Evolutionary conservation across 305 asterid genomes (phyloP).

Genomic region (Fraxinus xanthoxyloides): DNA sequence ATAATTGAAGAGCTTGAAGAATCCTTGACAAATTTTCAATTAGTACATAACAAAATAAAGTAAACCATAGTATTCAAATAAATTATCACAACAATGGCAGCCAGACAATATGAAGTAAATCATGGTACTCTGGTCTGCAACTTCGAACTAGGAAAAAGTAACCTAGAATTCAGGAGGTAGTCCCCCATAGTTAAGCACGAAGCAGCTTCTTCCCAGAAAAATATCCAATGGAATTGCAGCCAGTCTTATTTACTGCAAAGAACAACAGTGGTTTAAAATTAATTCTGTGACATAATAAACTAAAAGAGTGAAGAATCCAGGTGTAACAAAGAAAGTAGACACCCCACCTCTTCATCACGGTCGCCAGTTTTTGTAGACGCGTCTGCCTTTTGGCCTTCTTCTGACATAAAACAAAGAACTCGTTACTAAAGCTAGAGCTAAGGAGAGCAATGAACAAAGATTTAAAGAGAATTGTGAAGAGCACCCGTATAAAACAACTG

Average conservation of each 20-base stretch:
- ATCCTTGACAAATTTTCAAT: background rate
- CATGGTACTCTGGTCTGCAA: background rate
- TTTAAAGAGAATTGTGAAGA: background rate
- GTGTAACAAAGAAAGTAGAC: background rate
- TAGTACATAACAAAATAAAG: background rate
- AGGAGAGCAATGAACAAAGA: background rate
- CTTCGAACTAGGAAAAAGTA: background rate
- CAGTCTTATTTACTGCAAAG: background rate
- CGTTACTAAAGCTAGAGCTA: background rate
- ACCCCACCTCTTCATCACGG: background rate
- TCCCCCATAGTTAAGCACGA: background rate
- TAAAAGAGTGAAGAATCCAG: background rate
- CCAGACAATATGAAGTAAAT: background rate
- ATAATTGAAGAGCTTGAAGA: background rate
- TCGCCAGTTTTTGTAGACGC: background rate
- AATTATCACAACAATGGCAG: background rate
- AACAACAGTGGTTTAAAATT: background rate
- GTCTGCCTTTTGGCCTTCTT: background rate
- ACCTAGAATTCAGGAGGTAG: background rate
- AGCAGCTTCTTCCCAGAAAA: background rate
- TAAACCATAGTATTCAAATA: background rate
- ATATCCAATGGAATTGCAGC: background rate
- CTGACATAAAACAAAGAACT: background rate
- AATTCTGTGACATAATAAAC: background rate
- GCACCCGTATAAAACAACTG: background rate